Base-by-base conservation (phyloP, 1,284 basidiomycete species). In the Ganoderma lingzhi region DNA sequence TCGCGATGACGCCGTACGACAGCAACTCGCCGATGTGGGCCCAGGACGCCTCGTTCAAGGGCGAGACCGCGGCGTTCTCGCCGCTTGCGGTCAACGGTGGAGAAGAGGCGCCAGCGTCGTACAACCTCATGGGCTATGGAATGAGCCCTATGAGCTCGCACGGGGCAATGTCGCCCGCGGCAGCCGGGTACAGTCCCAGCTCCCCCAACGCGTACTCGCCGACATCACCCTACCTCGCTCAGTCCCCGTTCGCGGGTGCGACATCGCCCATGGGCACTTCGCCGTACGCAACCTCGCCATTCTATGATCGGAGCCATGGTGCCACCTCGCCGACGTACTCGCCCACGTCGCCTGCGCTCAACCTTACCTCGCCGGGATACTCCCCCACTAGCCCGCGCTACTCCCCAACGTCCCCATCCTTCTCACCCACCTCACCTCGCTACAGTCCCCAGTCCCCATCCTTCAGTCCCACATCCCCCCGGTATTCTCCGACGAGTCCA, bases 1-100 rank as follows among this genome's bases (percentile, higher is more conserved):
- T 94, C 62, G 88, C 91, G 15, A 96, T 97, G 95, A 99, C 96
- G 1, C 97, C 96, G 2, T 98, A 98, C 80, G 96, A 97, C 81
- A 93, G 89, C 70, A 93, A 94, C 76, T 96, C 96, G 32, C 96
- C 94, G 0, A 86, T 91, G 72, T 93, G 92, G 91, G 87, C 88
- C 62, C 87, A 90, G 73, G 84, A 85, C 17, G 86, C 87, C 30
- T 81, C 85, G 70, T 92, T 94, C 83, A 91, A 91, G 78, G 93
- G 94, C 66, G 94, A 96, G 72, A 88, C 92, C 9, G 95, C 95
- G 37, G 90, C 94, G 0, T 99, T 99, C 88, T 98, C 97, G 42
- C 98, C 98, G 0, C 90, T 99, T 62, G 95, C 94, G 41, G 91
- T 92, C 74, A 95, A 93, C 70, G 94, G 93, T 65, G 94, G 93